A percentile compares a stretch with the other conserved stretches of the same genome.
Evolutionary conservation across 345 rosid species (phyloP).

Genomic region (Abelmoschus esculentus): DNA sequence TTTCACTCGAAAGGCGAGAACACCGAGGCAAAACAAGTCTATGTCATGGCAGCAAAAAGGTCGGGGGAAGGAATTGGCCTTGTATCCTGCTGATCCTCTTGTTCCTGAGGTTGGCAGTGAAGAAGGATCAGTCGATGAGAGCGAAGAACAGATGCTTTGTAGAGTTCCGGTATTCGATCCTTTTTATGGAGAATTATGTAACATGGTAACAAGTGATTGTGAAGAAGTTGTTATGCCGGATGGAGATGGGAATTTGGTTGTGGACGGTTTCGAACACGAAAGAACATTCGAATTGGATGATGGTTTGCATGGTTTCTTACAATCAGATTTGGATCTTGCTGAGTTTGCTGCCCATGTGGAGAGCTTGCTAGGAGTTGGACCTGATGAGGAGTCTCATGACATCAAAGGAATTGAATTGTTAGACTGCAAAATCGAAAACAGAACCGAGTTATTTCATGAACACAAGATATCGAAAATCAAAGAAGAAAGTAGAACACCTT

Average conservation of each 20-base stretch:
- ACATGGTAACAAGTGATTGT: neutral
- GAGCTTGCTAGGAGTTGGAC: conserved; percentile 27
- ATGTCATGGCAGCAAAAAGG: conserved; percentile 1
- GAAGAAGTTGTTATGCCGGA: conserved; percentile 1
- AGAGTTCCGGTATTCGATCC: conserved; percentile 48
- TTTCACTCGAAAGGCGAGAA: conserved; percentile 43
- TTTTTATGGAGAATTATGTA: conserved; percentile 21
- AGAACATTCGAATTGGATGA: conserved; percentile 22
- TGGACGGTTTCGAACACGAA: conserved; percentile 15
- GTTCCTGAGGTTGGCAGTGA: conserved; percentile 47
- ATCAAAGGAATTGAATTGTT: conserved; percentile 10
- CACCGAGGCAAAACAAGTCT: conserved; percentile 32
- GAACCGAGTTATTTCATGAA: too few species aligned
- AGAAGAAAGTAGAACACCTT: too few species aligned
- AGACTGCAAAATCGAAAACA: too few species aligned
- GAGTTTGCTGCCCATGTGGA: conserved; percentile 45
- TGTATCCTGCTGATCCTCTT: conserved; percentile 23
- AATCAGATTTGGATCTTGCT: conserved; percentile 42
- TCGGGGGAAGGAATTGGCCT: conserved; percentile 7
- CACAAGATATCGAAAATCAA: too few species aligned
- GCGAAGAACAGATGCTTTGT: conserved; percentile 32
- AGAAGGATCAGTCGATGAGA: conserved; percentile 30
- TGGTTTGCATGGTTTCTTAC: conserved; percentile 24
- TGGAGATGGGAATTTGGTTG: conserved; percentile 12
- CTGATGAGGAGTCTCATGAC: conserved; percentile 21